Conservation (phyloP, 2,329 filamentous ascomycete genomes). For the Xylariaceae sp. region DNA sequence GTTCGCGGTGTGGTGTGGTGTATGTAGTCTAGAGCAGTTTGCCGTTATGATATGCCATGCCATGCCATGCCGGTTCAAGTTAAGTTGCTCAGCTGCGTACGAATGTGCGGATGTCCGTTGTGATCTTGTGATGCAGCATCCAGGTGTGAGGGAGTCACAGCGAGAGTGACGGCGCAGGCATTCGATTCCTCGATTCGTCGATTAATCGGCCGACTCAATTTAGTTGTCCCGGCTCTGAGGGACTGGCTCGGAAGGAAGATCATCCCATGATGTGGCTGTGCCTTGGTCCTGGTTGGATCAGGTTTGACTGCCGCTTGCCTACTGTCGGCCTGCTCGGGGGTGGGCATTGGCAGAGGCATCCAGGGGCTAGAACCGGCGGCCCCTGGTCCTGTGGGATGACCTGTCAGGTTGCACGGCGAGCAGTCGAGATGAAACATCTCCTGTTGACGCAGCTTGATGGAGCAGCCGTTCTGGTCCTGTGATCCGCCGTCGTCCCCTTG, state of each 20-base stretch:
- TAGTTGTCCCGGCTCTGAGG: background rate
- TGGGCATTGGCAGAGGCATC: no score
- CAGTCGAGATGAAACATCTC: background rate
- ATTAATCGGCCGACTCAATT: no score
- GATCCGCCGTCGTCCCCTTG: slow-evolving; percentile 5
- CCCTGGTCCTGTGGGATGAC: slow-evolving; percentile 6
- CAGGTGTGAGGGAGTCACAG: background rate
- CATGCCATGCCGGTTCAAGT: no score
- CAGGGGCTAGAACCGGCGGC: slow-evolving; percentile 3
- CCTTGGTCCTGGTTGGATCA: background rate
- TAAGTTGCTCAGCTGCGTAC: background rate
- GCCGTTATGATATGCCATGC: no score
- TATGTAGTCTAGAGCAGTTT: no score
- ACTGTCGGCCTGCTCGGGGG: no score
- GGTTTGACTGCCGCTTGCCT: no score
- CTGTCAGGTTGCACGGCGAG: slow-evolving; percentile 14
- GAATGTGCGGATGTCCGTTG: background rate
- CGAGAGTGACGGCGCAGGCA: background rate
- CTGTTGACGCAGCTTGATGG: background rate
- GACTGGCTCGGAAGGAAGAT: background rate
- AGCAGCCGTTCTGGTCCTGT: slow-evolving; percentile 10
- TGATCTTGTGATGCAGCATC: background rate
- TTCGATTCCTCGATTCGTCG: no score
- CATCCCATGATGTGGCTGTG: background rate
- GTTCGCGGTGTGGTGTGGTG: no score